Evolutionary conservation across 345 rosid genomes (phyloP).

Genomic region (Citrus medica): DNA sequence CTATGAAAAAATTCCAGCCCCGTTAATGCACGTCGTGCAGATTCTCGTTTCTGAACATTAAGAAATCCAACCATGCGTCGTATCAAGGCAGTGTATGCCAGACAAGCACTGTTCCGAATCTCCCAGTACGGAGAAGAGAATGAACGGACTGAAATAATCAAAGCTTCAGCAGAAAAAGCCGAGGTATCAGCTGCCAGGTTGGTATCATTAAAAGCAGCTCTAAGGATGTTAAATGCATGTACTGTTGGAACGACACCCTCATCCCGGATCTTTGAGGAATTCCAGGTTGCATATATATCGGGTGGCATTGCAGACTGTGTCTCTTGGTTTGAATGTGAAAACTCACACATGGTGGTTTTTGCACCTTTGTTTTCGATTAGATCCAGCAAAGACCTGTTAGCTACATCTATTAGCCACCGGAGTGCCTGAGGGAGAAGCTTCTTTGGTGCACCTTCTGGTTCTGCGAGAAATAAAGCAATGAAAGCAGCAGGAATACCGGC

Average conservation of each 20-base stretch:
- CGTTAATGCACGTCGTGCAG: slow-evolving; percentile 75
- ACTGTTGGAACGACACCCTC: slow-evolving; percentile 95
- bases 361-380: slow-evolving; percentile 22
- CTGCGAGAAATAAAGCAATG: slow-evolving; percentile 87
- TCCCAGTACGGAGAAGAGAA: slow-evolving; percentile 98
- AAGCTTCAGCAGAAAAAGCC: slow-evolving; percentile 91
- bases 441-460: slow-evolving; percentile 94
- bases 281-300: slow-evolving; percentile 39
- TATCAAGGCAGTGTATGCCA: slow-evolving; percentile 84
- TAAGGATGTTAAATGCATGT: slow-evolving; percentile 89
- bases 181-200: slow-evolving; percentile 95
- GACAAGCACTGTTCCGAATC: slow-evolving; percentile 91
- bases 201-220: slow-evolving; percentile 90
- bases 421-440: slow-evolving; percentile 86
- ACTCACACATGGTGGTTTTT: slow-evolving; percentile 20
- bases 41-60: slow-evolving; percentile 87
- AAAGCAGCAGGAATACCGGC: slow-evolving; percentile 99
- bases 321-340: slow-evolving; percentile 25
- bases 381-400: slow-evolving; percentile 50
- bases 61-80: slow-evolving; percentile 92
- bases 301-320: slow-evolving; percentile 17
- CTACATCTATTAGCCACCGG: slow-evolving; percentile 80
- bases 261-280: slow-evolving; percentile 75
- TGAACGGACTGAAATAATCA: slow-evolving; percentile 71
- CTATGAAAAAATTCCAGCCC: slow-evolving; percentile 98